A percentile compares a stretch with the other conserved stretches of the same genome.
phyloP scores from a whole-genome alignment of 2,329 filamentous ascomycete genomes.

The Neonectria neomacrospora region DNA sequence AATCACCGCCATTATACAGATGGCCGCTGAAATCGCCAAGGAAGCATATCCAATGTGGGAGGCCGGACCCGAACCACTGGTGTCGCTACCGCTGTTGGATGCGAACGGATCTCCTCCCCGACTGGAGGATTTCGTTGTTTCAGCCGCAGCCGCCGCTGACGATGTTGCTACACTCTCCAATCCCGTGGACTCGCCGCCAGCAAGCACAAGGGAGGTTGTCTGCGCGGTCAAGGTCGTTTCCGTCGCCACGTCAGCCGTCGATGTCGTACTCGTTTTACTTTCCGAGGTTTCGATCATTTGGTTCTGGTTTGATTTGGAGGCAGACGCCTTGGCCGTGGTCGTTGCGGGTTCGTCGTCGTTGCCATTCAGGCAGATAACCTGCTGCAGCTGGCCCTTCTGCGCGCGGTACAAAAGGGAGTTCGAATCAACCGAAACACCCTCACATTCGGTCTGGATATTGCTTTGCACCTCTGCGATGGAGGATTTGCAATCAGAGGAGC shows the following conservation, averaged over 20 bases:
- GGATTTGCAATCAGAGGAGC: slow-evolving; percentile 52
- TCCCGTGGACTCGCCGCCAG: slow-evolving; percentile 7
- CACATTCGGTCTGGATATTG: slow-evolving; percentile 46
- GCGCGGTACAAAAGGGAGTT: slow-evolving; percentile 53
- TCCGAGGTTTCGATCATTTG: slow-evolving; percentile 30
- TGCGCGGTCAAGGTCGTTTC: slow-evolving; percentile 10
- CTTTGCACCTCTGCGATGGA: slow-evolving; percentile 44
- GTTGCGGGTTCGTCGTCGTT: slow-evolving; percentile 28
- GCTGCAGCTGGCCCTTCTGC: slow-evolving; percentile 51
- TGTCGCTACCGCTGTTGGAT: slow-evolving; percentile 2
- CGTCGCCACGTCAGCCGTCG: slow-evolving; percentile 1
- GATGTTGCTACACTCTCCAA: slow-evolving; percentile 1
- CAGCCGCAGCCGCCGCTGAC: slow-evolving; percentile 7
- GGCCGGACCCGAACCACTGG: neutral
- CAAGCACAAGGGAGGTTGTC: slow-evolving; percentile 19
- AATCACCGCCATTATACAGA: slow-evolving; percentile 11
- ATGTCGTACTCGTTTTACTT: neutral
- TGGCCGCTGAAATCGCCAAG: slow-evolving; percentile 11
- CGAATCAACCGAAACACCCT: slow-evolving; percentile 35
- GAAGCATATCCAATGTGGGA: slow-evolving; percentile 12
- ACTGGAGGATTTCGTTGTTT: slow-evolving; percentile 13
- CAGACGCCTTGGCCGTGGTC: neutral
- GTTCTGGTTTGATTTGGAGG: slow-evolving; percentile 31
- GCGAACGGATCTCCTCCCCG: slow-evolving; percentile 29
- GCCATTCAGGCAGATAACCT: slow-evolving; percentile 47